Conservation (phyloP, 2,329 filamentous ascomycete species). For the Dactylonectria macrodidyma region DNA sequence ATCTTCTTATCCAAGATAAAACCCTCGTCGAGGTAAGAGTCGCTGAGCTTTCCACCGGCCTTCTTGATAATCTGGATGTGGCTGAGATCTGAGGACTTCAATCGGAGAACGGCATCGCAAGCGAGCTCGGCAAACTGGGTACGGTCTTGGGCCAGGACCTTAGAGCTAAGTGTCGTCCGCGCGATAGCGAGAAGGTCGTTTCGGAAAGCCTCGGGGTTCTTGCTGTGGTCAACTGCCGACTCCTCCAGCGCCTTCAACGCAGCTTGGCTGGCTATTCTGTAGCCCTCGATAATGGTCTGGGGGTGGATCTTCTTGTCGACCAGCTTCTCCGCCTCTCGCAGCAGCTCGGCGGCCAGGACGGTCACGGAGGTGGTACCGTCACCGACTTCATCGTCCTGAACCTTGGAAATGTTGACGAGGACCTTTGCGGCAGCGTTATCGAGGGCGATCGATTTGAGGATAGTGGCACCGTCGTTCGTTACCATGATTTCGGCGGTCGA, state of each 20-base stretch:
- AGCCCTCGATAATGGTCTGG: constrained; percentile 99
- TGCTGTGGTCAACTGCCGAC: constrained; percentile 91
- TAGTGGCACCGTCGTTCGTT: constrained; percentile 98
- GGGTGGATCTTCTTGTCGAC: constrained; percentile 99
- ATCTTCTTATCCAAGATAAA: constrained; percentile 99
- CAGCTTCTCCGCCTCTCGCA: constrained; percentile 96
- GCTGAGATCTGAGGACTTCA: constrained; percentile 93
- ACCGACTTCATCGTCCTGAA: constrained; percentile 98
- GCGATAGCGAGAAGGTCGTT: constrained; percentile 93
- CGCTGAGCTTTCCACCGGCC: constrained; percentile 95
- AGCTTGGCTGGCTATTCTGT: constrained; percentile 94
- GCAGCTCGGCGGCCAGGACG: constrained; percentile 92
- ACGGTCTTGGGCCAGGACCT: constrained; percentile 94
- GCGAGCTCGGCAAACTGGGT: constrained; percentile 93
- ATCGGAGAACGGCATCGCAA: constrained; percentile 89
- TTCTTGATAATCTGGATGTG: constrained; percentile 99
- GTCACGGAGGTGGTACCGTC: constrained; percentile 99
- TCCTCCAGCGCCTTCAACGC: constrained; percentile 88
- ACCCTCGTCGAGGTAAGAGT: constrained; percentile 97
- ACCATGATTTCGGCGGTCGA: constrained; percentile 98
- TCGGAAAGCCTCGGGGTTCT: constrained; percentile 85
- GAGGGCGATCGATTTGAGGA: constrained; percentile 97
- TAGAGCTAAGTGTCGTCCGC: constrained; percentile 95
- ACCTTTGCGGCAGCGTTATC: constrained; percentile 99
- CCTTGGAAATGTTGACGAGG: constrained; percentile 98